These are phyloP conservation scores for Yamadazyma pseudoaaseri DNA, from an alignment of 1,139 yeast species.

Conservation along the genomic window DNA sequence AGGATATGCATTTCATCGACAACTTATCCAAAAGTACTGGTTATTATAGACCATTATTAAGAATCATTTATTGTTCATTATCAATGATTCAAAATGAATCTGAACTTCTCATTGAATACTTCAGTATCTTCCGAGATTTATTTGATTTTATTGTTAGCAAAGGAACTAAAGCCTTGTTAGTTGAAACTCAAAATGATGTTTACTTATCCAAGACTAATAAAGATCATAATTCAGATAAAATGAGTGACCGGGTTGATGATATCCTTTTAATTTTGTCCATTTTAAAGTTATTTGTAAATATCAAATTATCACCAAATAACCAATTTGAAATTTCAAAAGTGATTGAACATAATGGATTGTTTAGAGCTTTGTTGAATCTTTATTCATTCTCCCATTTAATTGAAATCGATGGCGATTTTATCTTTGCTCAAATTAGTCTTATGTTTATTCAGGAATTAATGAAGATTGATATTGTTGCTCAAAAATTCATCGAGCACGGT, in stretches of 20 bases:
- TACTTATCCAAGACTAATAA: slow-evolving; percentile 36
- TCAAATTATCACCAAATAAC: slow-evolving; percentile 51
- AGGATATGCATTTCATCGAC: slow-evolving; percentile 43
- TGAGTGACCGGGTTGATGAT: slow-evolving; percentile 59
- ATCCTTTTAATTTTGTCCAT: slow-evolving; percentile 61
- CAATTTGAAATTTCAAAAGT: slow-evolving; percentile 52
- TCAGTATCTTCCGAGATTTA: slow-evolving; percentile 52
- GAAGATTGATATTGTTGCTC: slow-evolving; percentile 62
- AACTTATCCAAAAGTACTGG: slow-evolving; percentile 40
- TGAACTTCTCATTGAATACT: slow-evolving; percentile 43
- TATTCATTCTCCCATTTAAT: slow-evolving; percentile 69
- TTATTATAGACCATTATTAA: slow-evolving; percentile 57
- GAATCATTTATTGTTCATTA: slow-evolving; percentile 54
- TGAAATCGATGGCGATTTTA: slow-evolving; percentile 59
- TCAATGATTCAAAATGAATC: slow-evolving; percentile 42
- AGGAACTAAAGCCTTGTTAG: slow-evolving; percentile 54
- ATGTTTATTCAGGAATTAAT: slow-evolving; percentile 70
- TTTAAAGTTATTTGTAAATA: slow-evolving; percentile 53
- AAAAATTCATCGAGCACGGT: slow-evolving; percentile 62
- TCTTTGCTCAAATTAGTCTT: slow-evolving; percentile 72
- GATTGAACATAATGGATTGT: slow-evolving; percentile 58
- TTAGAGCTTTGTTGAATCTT: slow-evolving; percentile 60
- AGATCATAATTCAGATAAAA: slow-evolving; percentile 25
- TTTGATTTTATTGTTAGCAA: slow-evolving; percentile 60
- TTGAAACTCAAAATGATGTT: slow-evolving; percentile 57